A percentile compares a stretch with the other conserved stretches of the same genome.
Conservation (phyloP, 129 eudicot genomes). For the Deinandra increscens region DNA sequence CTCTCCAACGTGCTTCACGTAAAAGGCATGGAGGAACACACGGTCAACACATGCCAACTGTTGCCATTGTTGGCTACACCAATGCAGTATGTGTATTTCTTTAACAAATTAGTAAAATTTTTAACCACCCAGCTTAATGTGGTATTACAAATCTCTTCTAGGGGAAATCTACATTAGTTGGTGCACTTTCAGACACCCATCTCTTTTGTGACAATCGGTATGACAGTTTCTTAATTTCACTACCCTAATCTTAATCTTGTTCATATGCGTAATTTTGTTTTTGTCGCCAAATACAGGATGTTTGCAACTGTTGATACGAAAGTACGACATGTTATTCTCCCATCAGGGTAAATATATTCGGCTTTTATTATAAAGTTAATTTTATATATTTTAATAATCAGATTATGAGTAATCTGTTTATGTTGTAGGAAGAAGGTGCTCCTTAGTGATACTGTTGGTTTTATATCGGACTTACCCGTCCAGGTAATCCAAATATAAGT, state of each 20-base stretch:
- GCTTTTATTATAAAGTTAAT: not conserved
- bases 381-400: not conserved
- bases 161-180: constrained; percentile 95
- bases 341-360: constrained; percentile 82
- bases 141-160: constrained; percentile 23
- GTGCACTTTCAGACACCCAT: constrained; percentile 70
- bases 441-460: constrained; percentile 96
- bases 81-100: constrained; percentile 70
- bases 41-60: constrained; percentile 74
- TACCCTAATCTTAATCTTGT: not conserved
- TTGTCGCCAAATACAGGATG: constrained; percentile 49
- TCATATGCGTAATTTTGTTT: not conserved
- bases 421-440: constrained; percentile 79
- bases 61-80: constrained; percentile 97
- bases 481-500: constrained; percentile 49
- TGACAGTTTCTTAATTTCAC: not conserved
- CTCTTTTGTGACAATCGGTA: constrained; percentile 95
- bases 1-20: constrained; percentile 92
- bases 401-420: constrained; percentile 7
- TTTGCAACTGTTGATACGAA: constrained; percentile 97
- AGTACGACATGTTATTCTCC: constrained; percentile 80
- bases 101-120: not conserved
- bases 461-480: constrained; percentile 94
- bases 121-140: not conserved
- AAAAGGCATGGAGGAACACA: constrained; percentile 59